Conservation (phyloP, 2,329 filamentous ascomycete species). For the Neofusicoccum laricinum region DNA sequence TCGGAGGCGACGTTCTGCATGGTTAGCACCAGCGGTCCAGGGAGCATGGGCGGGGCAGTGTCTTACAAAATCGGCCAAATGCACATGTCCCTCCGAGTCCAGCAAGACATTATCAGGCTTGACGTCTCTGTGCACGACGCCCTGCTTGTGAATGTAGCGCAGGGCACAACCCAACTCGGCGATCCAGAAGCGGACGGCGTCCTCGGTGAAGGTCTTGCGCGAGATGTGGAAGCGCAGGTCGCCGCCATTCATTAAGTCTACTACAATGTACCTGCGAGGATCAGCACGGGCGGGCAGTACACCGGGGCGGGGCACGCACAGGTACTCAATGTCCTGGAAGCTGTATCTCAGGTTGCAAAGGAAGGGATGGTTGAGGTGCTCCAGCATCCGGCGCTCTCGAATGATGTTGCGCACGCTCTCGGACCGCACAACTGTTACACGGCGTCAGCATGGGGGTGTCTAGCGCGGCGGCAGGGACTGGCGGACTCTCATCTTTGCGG, state of each 20-base stretch:
- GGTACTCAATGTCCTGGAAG: constrained; percentile 98
- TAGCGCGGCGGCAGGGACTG: constrained; percentile 18
- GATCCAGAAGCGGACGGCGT: constrained; percentile 96
- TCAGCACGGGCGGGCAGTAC: neutral
- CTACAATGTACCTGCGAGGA: constrained; percentile 72
- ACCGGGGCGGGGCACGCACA: constrained; percentile 57
- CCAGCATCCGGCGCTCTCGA: constrained; percentile 93
- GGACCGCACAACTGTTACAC: constrained; percentile 77
- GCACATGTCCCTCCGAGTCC: constrained; percentile 65
- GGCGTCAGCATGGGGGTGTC: constrained; percentile 24
- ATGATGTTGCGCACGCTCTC: constrained; percentile 99
- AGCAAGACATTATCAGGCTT: constrained; percentile 43
- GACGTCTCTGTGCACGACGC: constrained; percentile 42
- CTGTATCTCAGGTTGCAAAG: constrained; percentile 98
- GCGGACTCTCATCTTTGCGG: constrained; percentile 91
- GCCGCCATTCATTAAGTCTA: constrained; percentile 96
- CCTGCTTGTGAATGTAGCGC: constrained; percentile 48
- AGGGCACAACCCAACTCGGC: constrained; percentile 89
- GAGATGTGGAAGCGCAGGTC: constrained; percentile 98
- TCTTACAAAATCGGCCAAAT: constrained; percentile 94
- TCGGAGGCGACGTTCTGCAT: constrained; percentile 92
- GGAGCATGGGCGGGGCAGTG: neutral
- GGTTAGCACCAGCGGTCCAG: constrained; percentile 33
- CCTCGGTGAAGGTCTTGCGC: constrained; percentile 95
- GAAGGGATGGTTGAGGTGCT: constrained; percentile 96